phyloP scores from a whole-genome alignment of 1,284 basidiomycete genomes.

The Puccinia triticina region DNA sequence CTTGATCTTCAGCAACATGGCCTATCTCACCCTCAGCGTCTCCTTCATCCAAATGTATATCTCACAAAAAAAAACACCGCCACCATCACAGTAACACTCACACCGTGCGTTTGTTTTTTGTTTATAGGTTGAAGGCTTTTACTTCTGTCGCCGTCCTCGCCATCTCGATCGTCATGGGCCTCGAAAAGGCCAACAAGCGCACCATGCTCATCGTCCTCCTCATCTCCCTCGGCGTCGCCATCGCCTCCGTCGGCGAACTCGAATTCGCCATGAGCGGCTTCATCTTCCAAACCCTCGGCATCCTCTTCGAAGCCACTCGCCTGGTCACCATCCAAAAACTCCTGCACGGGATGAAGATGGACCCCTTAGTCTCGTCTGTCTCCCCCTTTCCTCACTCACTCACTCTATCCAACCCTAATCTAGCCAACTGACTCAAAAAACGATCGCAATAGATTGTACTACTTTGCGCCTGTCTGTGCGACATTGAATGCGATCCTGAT shows the following conservation, averaged over 20 bases:
- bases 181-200: conserved; percentile 57
- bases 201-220: conserved; percentile 62
- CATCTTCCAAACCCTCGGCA: conserved; percentile 55
- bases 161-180: conserved; percentile 58
- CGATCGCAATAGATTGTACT: conserved; percentile 32
- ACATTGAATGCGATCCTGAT: conserved; percentile 62
- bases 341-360: conserved; percentile 57
- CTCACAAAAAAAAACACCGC: conserved; percentile 55
- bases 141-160: conserved; percentile 59
- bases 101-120: conserved; percentile 52
- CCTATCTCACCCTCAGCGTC: conserved; percentile 55
- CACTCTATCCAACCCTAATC: background rate
- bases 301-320: conserved; percentile 56
- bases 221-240: conserved; percentile 62
- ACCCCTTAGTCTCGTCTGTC: conserved; percentile 56
- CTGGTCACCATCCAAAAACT: conserved; percentile 58
- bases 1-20: conserved; percentile 57
- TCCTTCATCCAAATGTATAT: conserved; percentile 56
- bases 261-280: conserved; percentile 59
- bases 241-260: conserved; percentile 52
- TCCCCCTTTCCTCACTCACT: background rate
- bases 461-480: conserved; percentile 59
- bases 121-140: conserved; percentile 62
- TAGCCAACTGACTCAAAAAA: too few species aligned
- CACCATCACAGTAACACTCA: conserved; percentile 65